phyloP scores from a whole-genome alignment of 768 basidiomycete genomes.

The Sporobolomyces pararoseus region DNA sequence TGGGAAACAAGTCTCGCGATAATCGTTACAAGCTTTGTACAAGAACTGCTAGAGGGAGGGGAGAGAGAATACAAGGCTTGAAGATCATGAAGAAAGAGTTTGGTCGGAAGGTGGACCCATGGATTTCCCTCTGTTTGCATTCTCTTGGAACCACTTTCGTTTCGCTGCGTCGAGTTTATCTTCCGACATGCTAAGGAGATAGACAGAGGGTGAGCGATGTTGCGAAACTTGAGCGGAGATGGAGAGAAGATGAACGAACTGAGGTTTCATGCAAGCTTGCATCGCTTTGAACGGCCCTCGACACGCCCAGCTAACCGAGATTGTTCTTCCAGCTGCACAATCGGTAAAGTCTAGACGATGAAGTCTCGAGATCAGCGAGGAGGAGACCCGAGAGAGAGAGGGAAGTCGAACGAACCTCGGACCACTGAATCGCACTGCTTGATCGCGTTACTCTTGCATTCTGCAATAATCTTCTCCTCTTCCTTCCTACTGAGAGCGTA shows the following conservation, averaged over 20 bases:
- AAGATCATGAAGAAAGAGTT: not conserved
- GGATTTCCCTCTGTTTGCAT: constrained; percentile 8
- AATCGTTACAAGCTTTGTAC: not conserved
- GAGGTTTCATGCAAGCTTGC: constrained; percentile 39
- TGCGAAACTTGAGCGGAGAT: not conserved
- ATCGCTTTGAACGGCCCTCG: constrained; percentile 37
- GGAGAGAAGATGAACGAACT: constrained; percentile 20
- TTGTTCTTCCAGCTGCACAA: constrained; percentile 36
- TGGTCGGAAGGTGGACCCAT: not conserved
- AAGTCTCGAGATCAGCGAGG: not conserved
- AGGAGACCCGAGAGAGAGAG: not conserved
- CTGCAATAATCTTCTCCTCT: constrained; percentile 32
- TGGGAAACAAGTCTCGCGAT: not conserved
- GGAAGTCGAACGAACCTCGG: constrained; percentile 8
- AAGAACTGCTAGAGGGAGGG: not conserved
- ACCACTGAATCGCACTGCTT: constrained; percentile 29
- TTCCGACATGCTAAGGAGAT: constrained; percentile 30
- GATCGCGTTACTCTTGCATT: constrained; percentile 20
- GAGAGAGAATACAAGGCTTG: not conserved
- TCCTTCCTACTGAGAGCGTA: constrained; percentile 39
- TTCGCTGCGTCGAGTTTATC: constrained; percentile 37
- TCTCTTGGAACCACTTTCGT: constrained; percentile 32
- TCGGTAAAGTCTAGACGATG: constrained; percentile 26
- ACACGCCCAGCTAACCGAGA: constrained; percentile 39
- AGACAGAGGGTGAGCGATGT: not conserved